These are phyloP conservation scores for Spiraea crenata DNA, from an alignment of 331 rosid genomes.

Conservation along the genomic window DNA sequence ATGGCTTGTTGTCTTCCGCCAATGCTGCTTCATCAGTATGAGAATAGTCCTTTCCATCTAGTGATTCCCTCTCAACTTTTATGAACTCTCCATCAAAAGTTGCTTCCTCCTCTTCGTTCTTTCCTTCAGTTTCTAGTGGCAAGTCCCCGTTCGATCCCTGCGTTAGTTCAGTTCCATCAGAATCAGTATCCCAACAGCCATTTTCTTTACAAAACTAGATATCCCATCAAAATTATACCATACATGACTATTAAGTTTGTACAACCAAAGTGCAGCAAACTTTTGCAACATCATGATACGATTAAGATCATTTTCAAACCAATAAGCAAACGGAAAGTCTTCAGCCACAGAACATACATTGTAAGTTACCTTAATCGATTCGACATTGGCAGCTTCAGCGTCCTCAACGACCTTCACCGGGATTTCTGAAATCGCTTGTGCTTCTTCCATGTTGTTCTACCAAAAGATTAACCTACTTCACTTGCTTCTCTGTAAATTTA, in stretches of 20 bases:
- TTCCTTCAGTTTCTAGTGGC: slow-evolving; percentile 36
- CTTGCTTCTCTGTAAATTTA: slow-evolving; percentile 23
- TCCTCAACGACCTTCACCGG: slow-evolving; percentile 47
- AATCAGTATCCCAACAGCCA: slow-evolving; percentile 15
- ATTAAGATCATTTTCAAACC: neutral
- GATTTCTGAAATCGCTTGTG: slow-evolving; percentile 47
- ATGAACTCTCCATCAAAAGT: slow-evolving; percentile 89
- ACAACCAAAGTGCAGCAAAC: too few relatives aligned
- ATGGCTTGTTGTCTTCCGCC: slow-evolving; percentile 35
- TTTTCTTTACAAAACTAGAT: neutral
- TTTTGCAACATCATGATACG: too few relatives aligned
- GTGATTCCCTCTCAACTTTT: slow-evolving; percentile 80
- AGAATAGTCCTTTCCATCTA: slow-evolving; percentile 41
- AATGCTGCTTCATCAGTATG: slow-evolving; percentile 22
- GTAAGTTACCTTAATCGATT: slow-evolving; percentile 51
- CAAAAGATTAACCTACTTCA: slow-evolving; percentile 12
- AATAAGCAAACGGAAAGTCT: slow-evolving; percentile 4
- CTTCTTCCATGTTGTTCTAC: slow-evolving; percentile 56
- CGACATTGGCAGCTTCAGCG: slow-evolving; percentile 34
- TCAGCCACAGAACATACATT: neutral
- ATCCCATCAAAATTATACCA: neutral
- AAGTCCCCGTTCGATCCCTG: slow-evolving; percentile 56
- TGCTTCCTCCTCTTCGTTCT: slow-evolving; percentile 85
- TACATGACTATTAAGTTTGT: neutral
- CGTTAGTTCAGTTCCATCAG: slow-evolving; percentile 17